These are phyloP conservation scores for Coniochaeta ligniaria DNA, from an alignment of 2,329 filamentous ascomycete genomes.

Conservation along the genomic window DNA sequence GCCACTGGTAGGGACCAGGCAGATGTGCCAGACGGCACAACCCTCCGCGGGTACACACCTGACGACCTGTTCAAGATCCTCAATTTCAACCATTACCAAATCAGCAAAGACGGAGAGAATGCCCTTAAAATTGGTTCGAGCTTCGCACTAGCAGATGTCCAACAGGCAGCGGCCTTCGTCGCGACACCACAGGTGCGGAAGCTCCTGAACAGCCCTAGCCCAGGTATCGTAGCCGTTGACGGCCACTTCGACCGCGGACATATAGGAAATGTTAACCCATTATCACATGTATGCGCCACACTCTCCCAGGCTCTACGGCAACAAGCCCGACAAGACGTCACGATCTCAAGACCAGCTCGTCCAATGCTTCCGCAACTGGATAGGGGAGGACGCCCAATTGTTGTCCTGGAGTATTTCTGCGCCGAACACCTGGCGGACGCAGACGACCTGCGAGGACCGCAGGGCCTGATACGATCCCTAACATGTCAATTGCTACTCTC, in stretches of 20 bases:
- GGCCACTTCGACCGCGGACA: slow-evolving; percentile 7
- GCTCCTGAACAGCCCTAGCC: not conserved
- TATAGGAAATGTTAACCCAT: slow-evolving; percentile 3
- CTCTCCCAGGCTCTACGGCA: too few species aligned
- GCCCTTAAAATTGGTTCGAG: too few species aligned
- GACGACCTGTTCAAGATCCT: slow-evolving; percentile 4
- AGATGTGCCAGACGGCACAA: slow-evolving; percentile 2
- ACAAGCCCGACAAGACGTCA: too few species aligned
- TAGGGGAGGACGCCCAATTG: not conserved
- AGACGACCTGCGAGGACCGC: slow-evolving; percentile 6
- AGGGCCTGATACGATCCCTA: slow-evolving; percentile 7
- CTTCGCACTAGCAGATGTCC: too few species aligned
- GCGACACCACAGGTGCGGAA: slow-evolving; percentile 1
- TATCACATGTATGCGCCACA: slow-evolving; percentile 6
- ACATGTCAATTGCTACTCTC: slow-evolving; percentile 6
- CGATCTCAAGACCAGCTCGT: too few species aligned
- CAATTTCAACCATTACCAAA: slow-evolving; percentile 4
- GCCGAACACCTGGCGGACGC: slow-evolving; percentile 3
- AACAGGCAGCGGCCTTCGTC: slow-evolving; percentile 1
- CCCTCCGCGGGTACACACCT: slow-evolving; percentile 1
- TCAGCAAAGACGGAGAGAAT: not conserved
- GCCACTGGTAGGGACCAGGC: not conserved
- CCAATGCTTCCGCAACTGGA: not conserved
- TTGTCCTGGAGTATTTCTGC: slow-evolving; percentile 8
- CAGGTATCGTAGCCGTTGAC: slow-evolving; percentile 7